These are phyloP conservation scores for Zoysia pacifica DNA, from an alignment of 176 grass and related monocot species.

Conservation along the genomic window DNA sequence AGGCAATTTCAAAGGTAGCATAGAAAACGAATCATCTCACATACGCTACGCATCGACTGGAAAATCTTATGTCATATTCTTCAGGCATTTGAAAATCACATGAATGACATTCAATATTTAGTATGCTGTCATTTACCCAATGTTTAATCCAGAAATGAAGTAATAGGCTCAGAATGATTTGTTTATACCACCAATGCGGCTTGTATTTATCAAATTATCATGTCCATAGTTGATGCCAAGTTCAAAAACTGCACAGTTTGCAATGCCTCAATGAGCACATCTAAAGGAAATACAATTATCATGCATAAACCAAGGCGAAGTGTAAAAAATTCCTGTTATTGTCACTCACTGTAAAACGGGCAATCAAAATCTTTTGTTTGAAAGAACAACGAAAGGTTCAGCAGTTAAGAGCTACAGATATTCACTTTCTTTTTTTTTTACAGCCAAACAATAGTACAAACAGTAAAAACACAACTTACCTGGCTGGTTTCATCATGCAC, in stretches of 20 bases:
- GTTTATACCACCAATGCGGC: not conserved
- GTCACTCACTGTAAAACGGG: not conserved
- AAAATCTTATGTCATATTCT: conserved; percentile 30
- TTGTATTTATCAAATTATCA: not conserved
- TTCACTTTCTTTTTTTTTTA: not conserved
- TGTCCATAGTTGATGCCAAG: not conserved
- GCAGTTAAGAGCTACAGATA: not conserved
- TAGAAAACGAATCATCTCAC: conserved; percentile 12
- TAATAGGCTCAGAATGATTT: not conserved
- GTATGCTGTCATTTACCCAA: not conserved
- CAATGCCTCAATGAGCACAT: not conserved
- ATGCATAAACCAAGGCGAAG: not conserved
- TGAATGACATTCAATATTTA: not conserved
- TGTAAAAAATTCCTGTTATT: not conserved
- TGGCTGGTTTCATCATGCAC: conserved; percentile 99
- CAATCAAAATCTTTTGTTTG: not conserved
- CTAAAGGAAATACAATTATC: conserved; percentile 1
- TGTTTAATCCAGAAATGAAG: not conserved
- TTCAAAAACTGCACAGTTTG: not conserved
- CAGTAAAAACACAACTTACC: conserved; percentile 79
- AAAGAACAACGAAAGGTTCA: not conserved
- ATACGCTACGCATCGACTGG: conserved; percentile 27
- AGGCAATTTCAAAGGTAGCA: conserved; percentile 16
- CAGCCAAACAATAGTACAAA: conserved; percentile 45
- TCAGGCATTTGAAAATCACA: not conserved